Base-by-base conservation (phyloP, 768 basidiomycete species). In the Mycena epipterygia region DNA sequence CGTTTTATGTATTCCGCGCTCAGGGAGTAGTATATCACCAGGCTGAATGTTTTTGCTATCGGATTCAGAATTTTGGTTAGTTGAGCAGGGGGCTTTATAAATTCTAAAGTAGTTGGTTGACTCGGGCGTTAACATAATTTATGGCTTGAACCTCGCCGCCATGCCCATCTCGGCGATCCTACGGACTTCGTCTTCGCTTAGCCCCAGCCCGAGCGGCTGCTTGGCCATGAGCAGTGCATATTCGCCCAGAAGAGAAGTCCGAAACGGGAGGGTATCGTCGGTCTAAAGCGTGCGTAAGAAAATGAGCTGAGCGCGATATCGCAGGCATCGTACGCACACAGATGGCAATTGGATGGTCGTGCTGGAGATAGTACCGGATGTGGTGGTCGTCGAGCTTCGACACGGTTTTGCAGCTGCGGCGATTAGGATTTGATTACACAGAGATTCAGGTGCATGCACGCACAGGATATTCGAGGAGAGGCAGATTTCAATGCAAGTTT, bases 391-490 rank as follows among this genome's bases (percentile, higher is more conserved):
- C 86, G n/a, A 91, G 79, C 21, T 75, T 78, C 6, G 79, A 53
- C 5, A 88, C 88, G 11, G 90, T 88, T 74, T 88, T 89, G 77
- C 83, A 83, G 30, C 87, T 88, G 29, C 29, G 32, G 48, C 21
- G 17, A 23, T 21, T 21, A 25, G 29, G 21, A 9, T 7, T 37
- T 37, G 49, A 27, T 25, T 48, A 11, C 78, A 85, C 72, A 74
- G 25, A 90, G 71, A 76, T 90, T 90, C 11, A 89, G 89, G 79
- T 33, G 86, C 79, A 0, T 89, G 89, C 46, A 75, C 76, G 76
- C 80, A 93, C 89, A 94, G 71, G 16, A 95, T 76, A 79, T 96
- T 96, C 0, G 94, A 95, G 21, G 87, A 91, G 32, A 96, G 84
- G 77, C 95, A 96, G 48, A 96, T 91, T 79, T 96, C 95, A 44